Evolutionary conservation across 2,329 filamentous ascomycete species (phyloP).

Genomic region (Cladosporium sp.): DNA sequence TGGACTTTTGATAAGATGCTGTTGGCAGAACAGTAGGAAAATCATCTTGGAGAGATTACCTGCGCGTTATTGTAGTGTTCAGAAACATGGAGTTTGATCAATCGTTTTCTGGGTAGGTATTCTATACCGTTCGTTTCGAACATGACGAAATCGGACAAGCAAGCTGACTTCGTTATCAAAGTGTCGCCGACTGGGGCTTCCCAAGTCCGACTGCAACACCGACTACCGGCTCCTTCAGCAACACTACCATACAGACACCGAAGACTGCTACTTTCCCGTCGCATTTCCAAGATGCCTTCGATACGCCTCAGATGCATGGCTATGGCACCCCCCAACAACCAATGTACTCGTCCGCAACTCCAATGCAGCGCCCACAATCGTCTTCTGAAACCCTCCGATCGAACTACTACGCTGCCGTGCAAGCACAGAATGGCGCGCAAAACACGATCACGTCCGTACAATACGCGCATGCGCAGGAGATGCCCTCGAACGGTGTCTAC

Average conservation of each 20-base stretch:
- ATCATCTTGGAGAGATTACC: slow-evolving; percentile 18
- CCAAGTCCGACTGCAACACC: slow-evolving; percentile 53
- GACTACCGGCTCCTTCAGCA: slow-evolving; percentile 41
- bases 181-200: slow-evolving; percentile 50
- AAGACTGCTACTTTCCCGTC: slow-evolving; percentile 44
- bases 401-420: slow-evolving; percentile 30
- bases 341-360: slow-evolving; percentile 31
- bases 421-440: slow-evolving; percentile 22
- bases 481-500: not conserved
- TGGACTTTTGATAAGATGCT: slow-evolving; percentile 17
- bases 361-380: slow-evolving; percentile 28
- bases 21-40: slow-evolving; percentile 14
- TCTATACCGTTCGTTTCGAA: not conserved
- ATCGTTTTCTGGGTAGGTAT: slow-evolving; percentile 26
- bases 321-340: slow-evolving; percentile 37
- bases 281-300: slow-evolving; percentile 53
- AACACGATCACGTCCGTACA: slow-evolving; percentile 21
- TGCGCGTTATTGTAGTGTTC: slow-evolving; percentile 14
- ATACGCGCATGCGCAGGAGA: slow-evolving; percentile 11
- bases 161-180: slow-evolving; percentile 26
- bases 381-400: slow-evolving; percentile 31
- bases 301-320: slow-evolving; percentile 48
- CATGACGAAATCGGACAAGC: slow-evolving; percentile 18
- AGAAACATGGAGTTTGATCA: slow-evolving; percentile 29
- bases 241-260: slow-evolving; percentile 46